Percentiles rank a stretch among this genome's conserved stretches.
phyloP scores from a whole-genome alignment of 176 grass and related monocot species.

The Juncus effusus region DNA sequence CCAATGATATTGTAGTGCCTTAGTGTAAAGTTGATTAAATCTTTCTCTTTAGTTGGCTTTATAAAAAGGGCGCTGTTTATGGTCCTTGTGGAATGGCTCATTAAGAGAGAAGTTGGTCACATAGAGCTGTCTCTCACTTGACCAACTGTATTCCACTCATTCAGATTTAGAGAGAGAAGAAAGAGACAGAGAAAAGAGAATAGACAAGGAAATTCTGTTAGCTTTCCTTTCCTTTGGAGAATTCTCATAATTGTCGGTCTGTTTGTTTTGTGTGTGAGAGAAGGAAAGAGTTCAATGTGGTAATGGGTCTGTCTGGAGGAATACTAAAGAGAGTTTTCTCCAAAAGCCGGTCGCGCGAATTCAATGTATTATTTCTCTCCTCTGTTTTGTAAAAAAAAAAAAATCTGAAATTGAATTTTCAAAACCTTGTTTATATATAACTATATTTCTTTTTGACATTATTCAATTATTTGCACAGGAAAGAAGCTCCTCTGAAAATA shows the following conservation, averaged over 20 bases:
- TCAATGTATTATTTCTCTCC: background rate
- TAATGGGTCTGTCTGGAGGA: slow-evolving; percentile 68
- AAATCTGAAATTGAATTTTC: background rate
- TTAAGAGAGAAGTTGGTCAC: slow-evolving; percentile 20
- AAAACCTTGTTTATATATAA: background rate
- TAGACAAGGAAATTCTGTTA: slow-evolving; percentile 1
- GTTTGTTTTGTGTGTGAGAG: background rate
- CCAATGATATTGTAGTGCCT: slow-evolving; percentile 52
- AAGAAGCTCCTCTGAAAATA: slow-evolving; percentile 32
- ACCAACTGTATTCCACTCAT: slow-evolving; percentile 2
- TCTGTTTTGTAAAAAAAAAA: background rate
- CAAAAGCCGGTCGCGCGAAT: slow-evolving; percentile 42
- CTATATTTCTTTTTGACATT: slow-evolving; percentile 6
- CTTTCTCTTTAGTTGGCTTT: slow-evolving; percentile 37
- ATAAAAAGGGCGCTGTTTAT: slow-evolving; percentile 12
- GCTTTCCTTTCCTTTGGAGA: too few species aligned
- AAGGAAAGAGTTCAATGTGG: slow-evolving; percentile 16
- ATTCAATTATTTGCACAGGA: slow-evolving; percentile 32
- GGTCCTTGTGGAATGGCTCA: slow-evolving; percentile 26
- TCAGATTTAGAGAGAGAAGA: background rate
- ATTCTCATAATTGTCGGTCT: slow-evolving; percentile 12
- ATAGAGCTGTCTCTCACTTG: slow-evolving; percentile 32
- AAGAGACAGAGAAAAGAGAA: background rate
- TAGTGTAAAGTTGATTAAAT: slow-evolving; percentile 44
- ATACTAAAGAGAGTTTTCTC: slow-evolving; percentile 66